Conservation (phyloP, 495 filamentous ascomycete species). For the Podospora australis region DNA sequence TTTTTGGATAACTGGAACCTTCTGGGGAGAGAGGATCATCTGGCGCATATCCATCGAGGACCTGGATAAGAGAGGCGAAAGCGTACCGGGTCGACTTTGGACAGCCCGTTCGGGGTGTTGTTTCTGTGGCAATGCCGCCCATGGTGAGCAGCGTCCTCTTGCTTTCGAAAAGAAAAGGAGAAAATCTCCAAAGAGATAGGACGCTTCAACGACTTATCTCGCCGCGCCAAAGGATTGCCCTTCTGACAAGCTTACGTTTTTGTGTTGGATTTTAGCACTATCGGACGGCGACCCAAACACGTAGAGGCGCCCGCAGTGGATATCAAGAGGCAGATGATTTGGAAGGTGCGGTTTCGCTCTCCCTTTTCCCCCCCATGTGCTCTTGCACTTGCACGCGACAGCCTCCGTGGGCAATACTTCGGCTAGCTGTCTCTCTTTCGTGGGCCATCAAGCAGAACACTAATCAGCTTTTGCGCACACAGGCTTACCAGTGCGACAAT, state of each 20-base stretch:
- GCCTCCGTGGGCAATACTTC: background rate
- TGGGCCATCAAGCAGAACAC: background rate
- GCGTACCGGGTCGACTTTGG: too few relatives aligned
- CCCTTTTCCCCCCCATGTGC: background rate
- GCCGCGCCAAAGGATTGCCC: too few relatives aligned
- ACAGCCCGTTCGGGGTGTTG: background rate
- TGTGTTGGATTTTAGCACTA: too few relatives aligned
- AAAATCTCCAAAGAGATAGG: background rate
- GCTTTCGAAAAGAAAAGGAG: background rate
- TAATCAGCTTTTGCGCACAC: background rate
- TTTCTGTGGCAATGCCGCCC: conserved; percentile 21
- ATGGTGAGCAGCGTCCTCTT: conserved; percentile 18
- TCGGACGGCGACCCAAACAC: conserved; percentile 56
- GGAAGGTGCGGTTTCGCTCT: conserved; percentile 47
- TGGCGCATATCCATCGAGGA: too few relatives aligned
- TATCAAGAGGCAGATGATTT: conserved; percentile 91
- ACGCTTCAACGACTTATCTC: too few relatives aligned
- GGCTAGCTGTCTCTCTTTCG: background rate
- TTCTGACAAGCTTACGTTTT: too few relatives aligned
- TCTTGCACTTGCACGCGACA: background rate
- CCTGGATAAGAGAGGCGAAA: too few relatives aligned
- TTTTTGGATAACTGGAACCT: too few relatives aligned
- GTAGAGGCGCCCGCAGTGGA: conserved; percentile 62
- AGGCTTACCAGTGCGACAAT: conserved; percentile 85
- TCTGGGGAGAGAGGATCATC: too few relatives aligned